A percentile compares a stretch with the other conserved stretches of the same genome.
phyloP scores from a whole-genome alignment of 2,329 filamentous ascomycete species.

The Colletotrichum sp. region DNA sequence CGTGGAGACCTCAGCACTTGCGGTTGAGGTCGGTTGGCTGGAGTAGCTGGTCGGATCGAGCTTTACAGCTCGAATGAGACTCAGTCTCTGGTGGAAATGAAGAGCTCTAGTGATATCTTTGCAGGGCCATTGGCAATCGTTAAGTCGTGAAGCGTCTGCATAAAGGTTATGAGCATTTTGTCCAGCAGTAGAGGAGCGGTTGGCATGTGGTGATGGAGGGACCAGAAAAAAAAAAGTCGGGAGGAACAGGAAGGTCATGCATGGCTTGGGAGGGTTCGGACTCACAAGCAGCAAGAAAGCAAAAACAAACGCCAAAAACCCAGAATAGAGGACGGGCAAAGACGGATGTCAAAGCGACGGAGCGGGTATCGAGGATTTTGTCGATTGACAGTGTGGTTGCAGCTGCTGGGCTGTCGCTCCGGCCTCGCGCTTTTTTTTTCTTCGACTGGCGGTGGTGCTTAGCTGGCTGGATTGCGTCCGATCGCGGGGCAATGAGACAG shows the following conservation, averaged over 20 bases:
- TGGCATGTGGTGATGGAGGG: not conserved
- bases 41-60: not conserved
- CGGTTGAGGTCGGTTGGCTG: constrained; percentile 1
- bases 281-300: constrained; percentile 16
- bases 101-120: constrained; percentile 40
- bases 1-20: constrained; percentile 24
- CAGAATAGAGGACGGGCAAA: not conserved
- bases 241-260: not conserved
- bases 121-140: constrained; percentile 37
- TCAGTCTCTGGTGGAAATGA: not conserved
- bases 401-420: not conserved
- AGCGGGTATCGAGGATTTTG: not conserved
- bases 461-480: not conserved
- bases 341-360: constrained; percentile 7
- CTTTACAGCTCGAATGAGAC: not conserved
- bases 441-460: not conserved
- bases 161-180: not conserved
- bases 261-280: not conserved
- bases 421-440: constrained; percentile 6
- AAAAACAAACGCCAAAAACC: constrained; percentile 23
- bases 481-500: constrained; percentile 1
- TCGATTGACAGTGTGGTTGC: not conserved
- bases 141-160: constrained; percentile 29
- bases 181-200: not conserved
- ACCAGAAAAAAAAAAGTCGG: not conserved